Base-by-base conservation (phyloP, 495 filamentous ascomycete genomes). In the Penicillium silybi region DNA sequence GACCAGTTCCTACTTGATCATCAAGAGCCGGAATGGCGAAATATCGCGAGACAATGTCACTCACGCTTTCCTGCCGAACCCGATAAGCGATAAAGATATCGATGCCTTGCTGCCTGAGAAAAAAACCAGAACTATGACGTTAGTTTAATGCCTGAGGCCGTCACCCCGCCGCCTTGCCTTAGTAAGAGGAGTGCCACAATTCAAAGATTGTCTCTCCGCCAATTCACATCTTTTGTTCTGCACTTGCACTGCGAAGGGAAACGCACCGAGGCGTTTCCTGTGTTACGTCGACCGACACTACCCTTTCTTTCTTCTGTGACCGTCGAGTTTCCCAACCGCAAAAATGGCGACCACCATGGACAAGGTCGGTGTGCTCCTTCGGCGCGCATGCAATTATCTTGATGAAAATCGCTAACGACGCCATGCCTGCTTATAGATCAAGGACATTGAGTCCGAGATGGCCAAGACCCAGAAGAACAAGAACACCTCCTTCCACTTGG, bases 381-480 rank as follows among this genome's bases (percentile, higher is more conserved):
- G 18, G 27, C 40, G 48, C 29, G 54, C 48, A 49, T 41, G 10
- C 11, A 13, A 32, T 32, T 54, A 47, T 41, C 51, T 41, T 34
- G 50, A 51, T 46, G 25, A 50, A 34, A 52, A 32, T 58, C 57
- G 50, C 66, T 72, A 58, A 73, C 51, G 19, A 44, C 23, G 26
- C 20, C 41, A 34, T 57, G 39, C 38, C 26, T 52, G 44, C 38
- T 19, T 55, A 70, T 71, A 97, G 90, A 98, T 98, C 79, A 98
- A 96, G 71, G 89, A 91, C 64, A 86, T 97, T 69, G 93, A 98
- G 88, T 75, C 86, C 76, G 93, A 97, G 85, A 95, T 95, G 92
- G 89, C 90, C 72, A 82, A 82, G 71, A 97, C 92, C 61, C 93
- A 97, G 69, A 97, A 97, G 75, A 97, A 97, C 71, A 97, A 98